Percentiles rank a stretch among this genome's conserved stretches.
These are phyloP conservation scores for Zalaria obscura DNA, from an alignment of 2,329 filamentous ascomycete species.

Conservation along the genomic window DNA sequence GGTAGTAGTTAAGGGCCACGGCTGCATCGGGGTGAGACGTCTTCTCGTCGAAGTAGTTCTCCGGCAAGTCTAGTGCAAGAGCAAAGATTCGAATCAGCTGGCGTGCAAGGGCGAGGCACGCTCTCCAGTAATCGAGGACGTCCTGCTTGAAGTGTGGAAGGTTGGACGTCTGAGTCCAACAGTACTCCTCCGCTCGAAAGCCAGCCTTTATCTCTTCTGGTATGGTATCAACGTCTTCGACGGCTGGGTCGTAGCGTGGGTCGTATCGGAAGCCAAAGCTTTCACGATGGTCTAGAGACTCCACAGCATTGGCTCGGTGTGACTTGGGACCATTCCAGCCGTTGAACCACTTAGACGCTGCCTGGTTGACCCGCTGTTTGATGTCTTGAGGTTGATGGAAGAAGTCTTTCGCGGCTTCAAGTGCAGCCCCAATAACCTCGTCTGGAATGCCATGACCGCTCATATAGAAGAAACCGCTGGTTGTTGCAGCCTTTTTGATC, in stretches of 20 bases:
- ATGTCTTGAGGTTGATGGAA: conserved; percentile 32
- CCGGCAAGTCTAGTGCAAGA: conserved; percentile 24
- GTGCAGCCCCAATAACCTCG: conserved; percentile 4
- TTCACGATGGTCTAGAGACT: conserved; percentile 16
- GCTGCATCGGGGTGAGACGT: conserved; percentile 11
- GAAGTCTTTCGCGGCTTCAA: conserved; percentile 17
- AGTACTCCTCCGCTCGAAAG: conserved; percentile 31
- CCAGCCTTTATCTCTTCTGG: conserved; percentile 20
- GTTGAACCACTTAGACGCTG: conserved; percentile 30
- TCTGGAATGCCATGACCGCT: conserved; percentile 13
- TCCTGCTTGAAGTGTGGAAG: conserved; percentile 35
- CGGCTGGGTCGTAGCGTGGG: conserved; percentile 33
- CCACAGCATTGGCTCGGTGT: conserved; percentile 11
- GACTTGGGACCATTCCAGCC: conserved; percentile 23
- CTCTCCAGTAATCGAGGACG: conserved; percentile 29
- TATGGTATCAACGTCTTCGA: conserved; percentile 22
- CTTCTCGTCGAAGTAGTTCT: conserved; percentile 24
- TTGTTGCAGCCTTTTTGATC: conserved; percentile 25
- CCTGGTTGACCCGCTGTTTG: conserved; percentile 22
- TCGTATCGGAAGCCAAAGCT: conserved; percentile 34
- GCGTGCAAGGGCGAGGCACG: conserved; percentile 15
- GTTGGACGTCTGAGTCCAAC: conserved; percentile 37
- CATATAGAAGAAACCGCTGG: conserved; percentile 34
- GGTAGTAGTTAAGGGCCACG: conserved; percentile 11
- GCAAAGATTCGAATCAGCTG: conserved; percentile 26